Conservation (phyloP, 2,329 filamentous ascomycete species). For the Trichoderma sp. region DNA sequence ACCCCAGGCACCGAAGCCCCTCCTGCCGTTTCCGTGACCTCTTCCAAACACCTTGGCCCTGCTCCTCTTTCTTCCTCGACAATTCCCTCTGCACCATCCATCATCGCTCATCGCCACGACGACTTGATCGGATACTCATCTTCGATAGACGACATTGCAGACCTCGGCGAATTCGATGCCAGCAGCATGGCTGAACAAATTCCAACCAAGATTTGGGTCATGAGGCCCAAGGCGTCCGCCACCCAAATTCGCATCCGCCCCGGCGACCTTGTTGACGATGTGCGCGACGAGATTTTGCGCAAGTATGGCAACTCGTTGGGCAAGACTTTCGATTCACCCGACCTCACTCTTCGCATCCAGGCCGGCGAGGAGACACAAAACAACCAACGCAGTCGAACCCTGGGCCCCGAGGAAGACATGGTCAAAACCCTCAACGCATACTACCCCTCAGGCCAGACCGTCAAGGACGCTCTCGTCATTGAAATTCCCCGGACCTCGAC, state of each 20-base stretch:
- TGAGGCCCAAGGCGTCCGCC: conserved; percentile 77
- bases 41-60: neutral
- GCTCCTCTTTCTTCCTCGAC: neutral
- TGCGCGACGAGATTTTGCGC: conserved; percentile 84
- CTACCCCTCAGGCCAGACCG: conserved; percentile 81
- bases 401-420: conserved; percentile 87
- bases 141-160: neutral
- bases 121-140: neutral
- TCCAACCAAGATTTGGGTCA: conserved; percentile 91
- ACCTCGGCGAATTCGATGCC: conserved; percentile 33
- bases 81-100: conserved; percentile 18
- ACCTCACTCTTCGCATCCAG: conserved; percentile 75
- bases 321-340: conserved; percentile 83
- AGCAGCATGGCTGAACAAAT: conserved; percentile 56
- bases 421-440: conserved; percentile 73
- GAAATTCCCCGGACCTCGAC: conserved; percentile 71
- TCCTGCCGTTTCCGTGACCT: neutral
- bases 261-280: conserved; percentile 90
- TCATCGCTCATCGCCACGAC: conserved; percentile 28
- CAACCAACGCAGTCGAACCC: conserved; percentile 59
- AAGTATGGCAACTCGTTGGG: conserved; percentile 95
- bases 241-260: conserved; percentile 83
- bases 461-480: conserved; percentile 88
- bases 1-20: neutral
- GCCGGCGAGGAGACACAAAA: conserved; percentile 57